Evolutionary conservation across 2,329 filamentous ascomycete genomes (phyloP).

Genomic region (Hypoxylon sp.): DNA sequence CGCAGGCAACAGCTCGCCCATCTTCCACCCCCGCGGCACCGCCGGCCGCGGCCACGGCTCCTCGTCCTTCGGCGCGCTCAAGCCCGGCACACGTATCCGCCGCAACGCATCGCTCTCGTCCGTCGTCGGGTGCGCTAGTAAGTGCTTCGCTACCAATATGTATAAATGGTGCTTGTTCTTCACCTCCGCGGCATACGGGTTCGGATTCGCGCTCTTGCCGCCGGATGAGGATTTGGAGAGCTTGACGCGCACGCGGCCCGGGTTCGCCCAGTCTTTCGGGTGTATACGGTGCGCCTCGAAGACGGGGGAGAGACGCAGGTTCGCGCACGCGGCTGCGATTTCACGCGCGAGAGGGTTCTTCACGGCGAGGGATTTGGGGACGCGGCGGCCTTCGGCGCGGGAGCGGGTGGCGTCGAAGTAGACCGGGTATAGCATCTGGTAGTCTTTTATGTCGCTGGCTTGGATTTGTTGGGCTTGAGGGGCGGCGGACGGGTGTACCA

Average conservation of each 20-base stretch:
- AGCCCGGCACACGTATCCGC: slow-evolving; percentile 78
- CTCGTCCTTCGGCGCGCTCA: slow-evolving; percentile 73
- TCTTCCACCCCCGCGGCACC: slow-evolving; percentile 91
- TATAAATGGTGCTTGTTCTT: slow-evolving; percentile 91
- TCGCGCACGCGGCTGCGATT: slow-evolving; percentile 87
- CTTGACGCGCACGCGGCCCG: slow-evolving; percentile 86
- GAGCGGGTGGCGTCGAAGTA: slow-evolving; percentile 89
- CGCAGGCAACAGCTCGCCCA: slow-evolving; percentile 85
- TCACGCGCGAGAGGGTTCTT: slow-evolving; percentile 88
- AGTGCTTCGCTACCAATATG: slow-evolving; percentile 81
- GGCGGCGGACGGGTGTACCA: slow-evolving; percentile 57
- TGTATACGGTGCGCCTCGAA: slow-evolving; percentile 94
- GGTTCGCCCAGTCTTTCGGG: slow-evolving; percentile 98
- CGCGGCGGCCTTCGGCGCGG: slow-evolving; percentile 85
- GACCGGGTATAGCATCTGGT: slow-evolving; percentile 92
- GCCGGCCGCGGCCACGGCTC: slow-evolving; percentile 80
- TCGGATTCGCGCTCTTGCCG: neutral
- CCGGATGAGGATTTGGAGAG: slow-evolving; percentile 66
- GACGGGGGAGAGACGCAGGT: slow-evolving; percentile 78
- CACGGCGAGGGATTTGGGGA: slow-evolving; percentile 79
- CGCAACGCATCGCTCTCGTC: slow-evolving; percentile 76
- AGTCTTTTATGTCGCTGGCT: slow-evolving; percentile 76
- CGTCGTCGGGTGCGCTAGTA: slow-evolving; percentile 83
- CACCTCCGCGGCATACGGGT: slow-evolving; percentile 60
- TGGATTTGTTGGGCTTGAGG: slow-evolving; percentile 58